Percentiles rank a stretch among this genome's conserved stretches.
Conservation (phyloP, 345 rosid species). For the Bruguiera sexangula region DNA sequence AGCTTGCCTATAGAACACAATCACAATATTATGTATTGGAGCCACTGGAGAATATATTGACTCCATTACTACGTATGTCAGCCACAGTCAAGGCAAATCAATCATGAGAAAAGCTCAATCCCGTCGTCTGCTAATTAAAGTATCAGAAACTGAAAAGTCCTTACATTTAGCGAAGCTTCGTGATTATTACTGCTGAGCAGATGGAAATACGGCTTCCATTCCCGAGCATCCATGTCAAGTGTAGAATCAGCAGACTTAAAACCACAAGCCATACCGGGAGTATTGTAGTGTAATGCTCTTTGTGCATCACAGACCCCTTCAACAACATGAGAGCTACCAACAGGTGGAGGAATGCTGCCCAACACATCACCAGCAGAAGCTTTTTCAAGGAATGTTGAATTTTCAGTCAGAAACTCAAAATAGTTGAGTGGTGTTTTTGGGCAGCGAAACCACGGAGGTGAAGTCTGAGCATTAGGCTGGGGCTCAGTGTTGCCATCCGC, state of each 20-base stretch:
- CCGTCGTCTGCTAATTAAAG: background rate
- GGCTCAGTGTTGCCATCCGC: constrained; percentile 6
- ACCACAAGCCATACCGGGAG: constrained; percentile 17
- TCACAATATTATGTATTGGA: background rate
- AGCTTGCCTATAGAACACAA: constrained; percentile 22
- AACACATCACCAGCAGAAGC: constrained; percentile 25
- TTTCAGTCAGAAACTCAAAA: constrained; percentile 35
- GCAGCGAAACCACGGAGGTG: constrained; percentile 27
- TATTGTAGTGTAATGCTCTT: constrained; percentile 12
- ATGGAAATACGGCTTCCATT: constrained; percentile 20
- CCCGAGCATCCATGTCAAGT: constrained; percentile 17
- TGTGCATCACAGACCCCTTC: constrained; percentile 18
- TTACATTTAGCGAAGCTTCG: constrained; percentile 23
- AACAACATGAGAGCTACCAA: constrained; percentile 8
- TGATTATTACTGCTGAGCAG: constrained; percentile 4
- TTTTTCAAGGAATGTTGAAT: constrained; percentile 21
- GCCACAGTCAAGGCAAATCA: background rate
- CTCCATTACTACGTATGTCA: background rate
- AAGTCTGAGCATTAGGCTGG: constrained; percentile 19
- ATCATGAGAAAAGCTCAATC: background rate
- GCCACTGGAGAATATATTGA: background rate
- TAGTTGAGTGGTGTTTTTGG: constrained; percentile 24
- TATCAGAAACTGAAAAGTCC: background rate
- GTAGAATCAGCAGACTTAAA: constrained; percentile 17
- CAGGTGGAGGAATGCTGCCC: constrained; percentile 25